These are phyloP conservation scores for Talaromyces borbonicus DNA, from an alignment of 495 filamentous ascomycete genomes.

Conservation along the genomic window DNA sequence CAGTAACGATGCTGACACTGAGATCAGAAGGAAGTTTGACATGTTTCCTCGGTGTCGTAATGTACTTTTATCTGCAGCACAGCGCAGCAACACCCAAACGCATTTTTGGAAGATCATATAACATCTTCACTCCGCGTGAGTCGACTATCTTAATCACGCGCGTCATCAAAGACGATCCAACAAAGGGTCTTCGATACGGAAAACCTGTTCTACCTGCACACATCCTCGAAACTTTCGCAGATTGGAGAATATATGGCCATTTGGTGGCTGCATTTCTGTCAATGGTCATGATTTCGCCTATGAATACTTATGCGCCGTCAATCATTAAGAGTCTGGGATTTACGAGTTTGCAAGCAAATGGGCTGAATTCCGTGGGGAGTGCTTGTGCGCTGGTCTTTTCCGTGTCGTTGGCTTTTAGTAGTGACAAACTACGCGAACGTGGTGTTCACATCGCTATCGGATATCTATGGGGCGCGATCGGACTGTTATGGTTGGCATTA, in stretches of 20 bases:
- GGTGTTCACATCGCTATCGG: conserved; percentile 6
- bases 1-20: background rate
- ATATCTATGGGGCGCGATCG: conserved; percentile 2
- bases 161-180: conserved; percentile 4
- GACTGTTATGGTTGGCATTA: conserved; percentile 5
- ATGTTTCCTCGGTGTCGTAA: conserved; percentile 2
- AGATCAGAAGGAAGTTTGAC: conserved; percentile 1
- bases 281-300: conserved; percentile 8
- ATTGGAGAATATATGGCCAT: conserved; percentile 7
- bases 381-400: conserved; percentile 4
- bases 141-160: background rate
- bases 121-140: conserved; percentile 4
- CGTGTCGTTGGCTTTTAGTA: conserved; percentile 5
- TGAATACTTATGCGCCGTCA: conserved; percentile 8
- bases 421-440: background rate
- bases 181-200: conserved; percentile 4
- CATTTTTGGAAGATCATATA: conserved; percentile 6
- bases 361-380: conserved; percentile 17
- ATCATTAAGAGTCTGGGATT: conserved; percentile 6
- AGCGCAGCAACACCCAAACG: background rate
- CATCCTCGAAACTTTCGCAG: conserved; percentile 4
- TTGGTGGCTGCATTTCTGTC: conserved; percentile 4
- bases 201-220: conserved; percentile 2
- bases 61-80: conserved; percentile 3
- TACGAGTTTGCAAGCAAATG: conserved; percentile 22